Conservation (phyloP, 176 grass and related monocot genomes). For the Rhynchospora breviuscula region DNA sequence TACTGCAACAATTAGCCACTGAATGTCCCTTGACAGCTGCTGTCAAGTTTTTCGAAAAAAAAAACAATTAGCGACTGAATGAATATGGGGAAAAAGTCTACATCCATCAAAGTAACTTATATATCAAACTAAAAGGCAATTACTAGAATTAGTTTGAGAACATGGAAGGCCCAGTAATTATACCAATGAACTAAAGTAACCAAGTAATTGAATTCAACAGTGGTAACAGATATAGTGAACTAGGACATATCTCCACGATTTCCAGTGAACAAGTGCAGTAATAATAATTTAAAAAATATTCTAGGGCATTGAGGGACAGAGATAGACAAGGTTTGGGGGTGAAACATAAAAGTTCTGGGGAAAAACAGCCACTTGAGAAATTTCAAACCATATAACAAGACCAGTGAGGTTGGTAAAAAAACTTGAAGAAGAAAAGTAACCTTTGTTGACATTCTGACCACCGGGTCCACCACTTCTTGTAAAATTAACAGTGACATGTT, state of each 20-base stretch:
- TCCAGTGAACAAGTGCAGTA: background rate
- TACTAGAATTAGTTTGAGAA: background rate
- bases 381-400: background rate
- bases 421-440: constrained; percentile 24
- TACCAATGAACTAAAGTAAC: background rate
- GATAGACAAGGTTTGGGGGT: background rate
- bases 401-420: background rate
- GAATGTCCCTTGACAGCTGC: no score
- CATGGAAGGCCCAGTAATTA: background rate
- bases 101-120: background rate
- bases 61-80: background rate
- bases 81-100: background rate
- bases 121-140: background rate
- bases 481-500: constrained; percentile 84
- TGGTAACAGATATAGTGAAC: background rate
- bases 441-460: constrained; percentile 99
- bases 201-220: background rate
- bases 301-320: background rate
- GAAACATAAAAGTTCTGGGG: background rate
- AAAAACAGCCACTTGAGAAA: background rate
- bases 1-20: constrained; percentile 34
- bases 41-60: no score
- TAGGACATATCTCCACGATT: background rate
- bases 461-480: constrained; percentile 95
- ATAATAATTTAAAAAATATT: background rate